Conservation (phyloP, 495 filamentous ascomycete genomes). For the Delitschia confertaspora region DNA sequence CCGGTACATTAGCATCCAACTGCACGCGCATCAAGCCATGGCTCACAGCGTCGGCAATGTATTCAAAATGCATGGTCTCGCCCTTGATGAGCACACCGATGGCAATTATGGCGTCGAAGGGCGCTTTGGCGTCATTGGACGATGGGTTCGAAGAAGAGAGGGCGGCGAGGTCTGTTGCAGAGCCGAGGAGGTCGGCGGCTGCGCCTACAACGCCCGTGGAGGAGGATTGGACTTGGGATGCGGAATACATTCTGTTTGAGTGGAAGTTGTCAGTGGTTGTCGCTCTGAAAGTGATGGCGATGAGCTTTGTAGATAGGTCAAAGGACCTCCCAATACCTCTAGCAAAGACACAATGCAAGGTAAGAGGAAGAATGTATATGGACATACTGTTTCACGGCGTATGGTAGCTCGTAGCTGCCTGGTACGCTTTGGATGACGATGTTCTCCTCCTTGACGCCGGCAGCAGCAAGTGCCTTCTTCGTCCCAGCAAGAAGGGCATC, state of each 20-base stretch:
- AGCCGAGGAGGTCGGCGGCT: conserved; percentile 63
- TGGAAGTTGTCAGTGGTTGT: not conserved
- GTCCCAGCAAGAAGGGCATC: conserved; percentile 68
- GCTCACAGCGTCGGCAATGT: conserved; percentile 83
- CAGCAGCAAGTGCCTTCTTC: conserved; percentile 49
- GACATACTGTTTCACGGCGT: conserved; percentile 69
- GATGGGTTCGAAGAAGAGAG: conserved; percentile 50
- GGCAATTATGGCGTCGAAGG: conserved; percentile 89
- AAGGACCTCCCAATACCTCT: no score
- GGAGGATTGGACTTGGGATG: conserved; percentile 73
- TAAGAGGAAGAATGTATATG: not conserved
- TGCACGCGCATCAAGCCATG: conserved; percentile 92
- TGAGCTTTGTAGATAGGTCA: not conserved
- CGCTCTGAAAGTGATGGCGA: not conserved
- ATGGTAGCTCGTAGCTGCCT: conserved; percentile 86
- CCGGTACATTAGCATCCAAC: conserved; percentile 74
- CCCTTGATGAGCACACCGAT: conserved; percentile 97
- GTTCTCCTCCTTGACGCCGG: conserved; percentile 78
- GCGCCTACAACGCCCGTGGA: conserved; percentile 47
- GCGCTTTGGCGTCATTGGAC: conserved; percentile 35
- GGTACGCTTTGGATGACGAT: conserved; percentile 85
- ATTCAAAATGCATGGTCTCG: conserved; percentile 97
- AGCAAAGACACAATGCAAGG: no score
- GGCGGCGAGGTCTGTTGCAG: conserved; percentile 65
- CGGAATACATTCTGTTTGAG: conserved; percentile 56